These are phyloP conservation scores for Aspergillus heteromorphus DNA, from an alignment of 495 filamentous ascomycete species.

Conservation along the genomic window DNA sequence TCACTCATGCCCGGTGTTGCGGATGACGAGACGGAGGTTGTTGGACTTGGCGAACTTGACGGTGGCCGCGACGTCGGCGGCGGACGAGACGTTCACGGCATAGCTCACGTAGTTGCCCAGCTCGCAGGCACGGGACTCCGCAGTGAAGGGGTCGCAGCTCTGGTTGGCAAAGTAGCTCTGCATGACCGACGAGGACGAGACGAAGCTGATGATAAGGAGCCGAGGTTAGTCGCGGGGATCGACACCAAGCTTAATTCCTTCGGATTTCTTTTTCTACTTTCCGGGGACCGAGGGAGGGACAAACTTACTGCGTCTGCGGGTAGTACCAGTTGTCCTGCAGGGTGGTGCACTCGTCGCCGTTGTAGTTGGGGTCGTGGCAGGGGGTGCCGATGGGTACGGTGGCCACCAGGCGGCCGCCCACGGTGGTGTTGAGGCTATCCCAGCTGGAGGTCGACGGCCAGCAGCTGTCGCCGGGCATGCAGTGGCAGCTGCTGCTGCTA, in stretches of 20 bases:
- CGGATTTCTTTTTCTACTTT: too few relatives aligned
- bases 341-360: conserved; percentile 24
- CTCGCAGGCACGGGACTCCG: conserved; percentile 41
- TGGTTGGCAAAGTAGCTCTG: conserved; percentile 39
- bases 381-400: conserved; percentile 39
- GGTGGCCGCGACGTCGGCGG: conserved; percentile 27
- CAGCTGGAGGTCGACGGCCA: conserved; percentile 43
- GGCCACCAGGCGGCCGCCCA: conserved; percentile 40
- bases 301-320: conserved; percentile 33
- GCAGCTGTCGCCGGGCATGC: conserved; percentile 37
- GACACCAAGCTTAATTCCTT: background rate
- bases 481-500: conserved; percentile 21
- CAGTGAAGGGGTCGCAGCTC: conserved; percentile 52
- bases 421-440: conserved; percentile 38
- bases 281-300: background rate
- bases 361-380: conserved; percentile 44
- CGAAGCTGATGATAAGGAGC: conserved; percentile 10
- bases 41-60: conserved; percentile 50
- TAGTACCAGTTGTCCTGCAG: conserved; percentile 25
- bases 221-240: background rate
- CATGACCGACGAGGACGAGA: conserved; percentile 40
- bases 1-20: conserved; percentile 57
- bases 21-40: conserved; percentile 59
- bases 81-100: conserved; percentile 37
- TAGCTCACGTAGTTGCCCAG: conserved; percentile 58